A percentile compares a stretch with the other conserved stretches of the same genome.
Conservation (phyloP, 768 basidiomycete genomes). For the Tricholoma matsutake region DNA sequence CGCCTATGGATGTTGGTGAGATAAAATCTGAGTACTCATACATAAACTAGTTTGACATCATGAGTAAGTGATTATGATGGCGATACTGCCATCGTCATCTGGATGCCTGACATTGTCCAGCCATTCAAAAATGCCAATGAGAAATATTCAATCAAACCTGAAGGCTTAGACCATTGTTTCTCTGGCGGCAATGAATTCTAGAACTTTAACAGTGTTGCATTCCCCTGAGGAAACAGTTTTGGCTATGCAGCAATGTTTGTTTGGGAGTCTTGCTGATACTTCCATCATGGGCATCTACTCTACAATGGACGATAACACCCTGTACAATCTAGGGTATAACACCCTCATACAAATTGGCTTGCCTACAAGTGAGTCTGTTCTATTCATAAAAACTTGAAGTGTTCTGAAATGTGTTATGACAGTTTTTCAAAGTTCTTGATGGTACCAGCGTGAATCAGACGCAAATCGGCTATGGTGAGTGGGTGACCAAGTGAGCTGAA, state of each 20-base stretch:
- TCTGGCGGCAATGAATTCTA: conserved; percentile 38
- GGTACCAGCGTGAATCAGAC: too few species aligned
- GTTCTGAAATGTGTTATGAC: conserved; percentile 9
- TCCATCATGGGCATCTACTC: conserved; percentile 54
- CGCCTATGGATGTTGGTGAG: conserved; percentile 66
- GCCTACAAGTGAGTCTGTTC: conserved; percentile 42
- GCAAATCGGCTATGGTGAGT: too few species aligned
- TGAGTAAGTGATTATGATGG: conserved; percentile 67
- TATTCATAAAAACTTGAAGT: background rate
- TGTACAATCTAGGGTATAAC: conserved; percentile 52
- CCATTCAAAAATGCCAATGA: conserved; percentile 52
- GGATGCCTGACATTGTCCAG: conserved; percentile 53
- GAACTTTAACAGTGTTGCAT: conserved; percentile 18
- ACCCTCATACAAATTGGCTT: conserved; percentile 46
- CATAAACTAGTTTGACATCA: background rate
- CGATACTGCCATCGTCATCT: conserved; percentile 58
- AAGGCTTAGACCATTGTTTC: conserved; percentile 39
- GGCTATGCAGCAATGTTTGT: conserved; percentile 46
- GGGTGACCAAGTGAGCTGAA: too few species aligned
- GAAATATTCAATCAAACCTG: conserved; percentile 48
- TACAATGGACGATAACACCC: conserved; percentile 51
- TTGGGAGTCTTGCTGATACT: conserved; percentile 45
- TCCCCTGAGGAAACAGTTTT: conserved; percentile 25
- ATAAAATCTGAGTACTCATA: conserved; percentile 26
- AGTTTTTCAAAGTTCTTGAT: conserved; percentile 55